Percentiles rank a stretch among this genome's conserved stretches.
Evolutionary conservation across 1,284 basidiomycete genomes (phyloP).

Genomic region (Rhodotorula glutinis): DNA sequence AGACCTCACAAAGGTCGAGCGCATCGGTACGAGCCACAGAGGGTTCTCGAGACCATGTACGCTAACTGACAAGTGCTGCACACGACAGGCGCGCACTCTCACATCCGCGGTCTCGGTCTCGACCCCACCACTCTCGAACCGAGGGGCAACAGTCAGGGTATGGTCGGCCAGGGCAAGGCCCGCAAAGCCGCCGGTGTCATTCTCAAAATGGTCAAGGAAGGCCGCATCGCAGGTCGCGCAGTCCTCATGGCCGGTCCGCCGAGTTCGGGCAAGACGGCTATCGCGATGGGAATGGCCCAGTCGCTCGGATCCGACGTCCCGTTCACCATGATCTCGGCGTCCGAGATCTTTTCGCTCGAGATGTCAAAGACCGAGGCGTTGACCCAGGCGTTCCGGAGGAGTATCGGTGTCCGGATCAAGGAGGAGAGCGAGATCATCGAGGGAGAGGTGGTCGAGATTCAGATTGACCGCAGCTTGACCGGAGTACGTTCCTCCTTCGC

Average conservation of each 20-base stretch:
- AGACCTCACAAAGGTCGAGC: constrained; percentile 93
- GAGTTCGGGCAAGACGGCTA: constrained; percentile 94
- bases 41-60: not conserved
- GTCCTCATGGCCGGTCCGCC: constrained; percentile 96
- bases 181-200: constrained; percentile 96
- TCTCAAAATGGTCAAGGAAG: constrained; percentile 95
- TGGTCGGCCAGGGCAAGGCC: constrained; percentile 94
- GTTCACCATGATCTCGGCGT: constrained; percentile 94
- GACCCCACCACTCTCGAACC: constrained; percentile 84
- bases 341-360: constrained; percentile 90
- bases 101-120: constrained; percentile 89
- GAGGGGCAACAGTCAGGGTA: constrained; percentile 77
- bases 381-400: constrained; percentile 90
- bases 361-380: constrained; percentile 99
- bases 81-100: constrained; percentile 82
- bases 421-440: constrained; percentile 97
- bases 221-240: constrained; percentile 86
- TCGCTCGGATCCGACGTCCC: constrained; percentile 89
- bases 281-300: constrained; percentile 97
- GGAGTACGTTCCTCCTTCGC: constrained; percentile 62
- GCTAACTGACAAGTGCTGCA: constrained; percentile 6
- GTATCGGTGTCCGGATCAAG: constrained; percentile 94
- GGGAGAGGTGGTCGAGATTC: constrained; percentile 97
- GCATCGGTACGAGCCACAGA: constrained; percentile 65
- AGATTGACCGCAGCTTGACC: constrained; percentile 93